These are phyloP conservation scores for Radiomyces spectabilis DNA, from an alignment of 192 early-diverging fungal species.

Conservation along the genomic window DNA sequence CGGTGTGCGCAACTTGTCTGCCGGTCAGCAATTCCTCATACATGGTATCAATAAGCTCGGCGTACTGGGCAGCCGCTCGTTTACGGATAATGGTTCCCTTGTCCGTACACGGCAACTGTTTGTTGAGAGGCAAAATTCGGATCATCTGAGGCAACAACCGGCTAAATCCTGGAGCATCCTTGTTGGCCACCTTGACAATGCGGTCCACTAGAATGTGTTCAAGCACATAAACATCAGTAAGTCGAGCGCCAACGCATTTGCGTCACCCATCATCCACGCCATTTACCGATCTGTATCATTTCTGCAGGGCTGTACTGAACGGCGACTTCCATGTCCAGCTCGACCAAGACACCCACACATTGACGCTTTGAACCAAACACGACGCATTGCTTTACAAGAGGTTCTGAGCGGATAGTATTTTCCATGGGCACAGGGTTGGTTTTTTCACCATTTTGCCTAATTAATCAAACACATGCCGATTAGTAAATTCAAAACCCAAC, in stretches of 20 bases:
- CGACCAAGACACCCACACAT: conserved; percentile 3
- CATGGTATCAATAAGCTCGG: conserved; percentile 41
- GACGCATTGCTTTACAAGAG: conserved; percentile 8
- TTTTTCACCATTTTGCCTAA: conserved; percentile 26
- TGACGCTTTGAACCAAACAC: conserved; percentile 11
- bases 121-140: conserved; percentile 13
- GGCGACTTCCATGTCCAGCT: neutral
- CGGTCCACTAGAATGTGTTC: conserved; percentile 9
- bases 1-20: too few relatives aligned
- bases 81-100: conserved; percentile 19
- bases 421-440: conserved; percentile 25
- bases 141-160: conserved; percentile 15
- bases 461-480: neutral
- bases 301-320: conserved; percentile 1
- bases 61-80: conserved; percentile 39
- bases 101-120: conserved; percentile 16
- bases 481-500: too few relatives aligned
- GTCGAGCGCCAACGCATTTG: too few relatives aligned
- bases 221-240: too few relatives aligned
- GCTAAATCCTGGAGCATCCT: conserved; percentile 9
- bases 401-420: neutral
- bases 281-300: neutral
- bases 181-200: conserved; percentile 16
- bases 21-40: conserved; percentile 36
- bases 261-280: too few relatives aligned